Conservation (phyloP, 2,329 filamentous ascomycete genomes). For the Cladosporium halotolerans region DNA sequence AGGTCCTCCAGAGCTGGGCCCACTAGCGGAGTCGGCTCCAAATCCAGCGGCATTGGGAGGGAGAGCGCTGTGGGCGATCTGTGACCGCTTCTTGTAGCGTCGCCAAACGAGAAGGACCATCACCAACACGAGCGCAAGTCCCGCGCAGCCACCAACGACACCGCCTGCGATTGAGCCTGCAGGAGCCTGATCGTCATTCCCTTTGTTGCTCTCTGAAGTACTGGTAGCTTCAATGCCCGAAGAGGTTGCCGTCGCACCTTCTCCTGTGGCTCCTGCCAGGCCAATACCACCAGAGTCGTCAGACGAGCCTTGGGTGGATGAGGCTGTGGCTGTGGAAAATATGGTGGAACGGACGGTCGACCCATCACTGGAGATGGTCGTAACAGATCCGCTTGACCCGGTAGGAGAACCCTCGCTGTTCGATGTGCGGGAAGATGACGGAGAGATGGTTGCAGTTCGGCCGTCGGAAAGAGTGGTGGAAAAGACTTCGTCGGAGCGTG, state of each 20-base stretch:
- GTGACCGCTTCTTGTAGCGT: conserved; percentile 40
- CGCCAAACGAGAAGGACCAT: conserved; percentile 48
- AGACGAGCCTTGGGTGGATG: background rate
- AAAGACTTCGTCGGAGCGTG: conserved; percentile 17
- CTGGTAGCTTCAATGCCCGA: conserved; percentile 3
- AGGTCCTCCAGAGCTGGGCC: conserved; percentile 20
- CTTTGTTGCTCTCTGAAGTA: conserved; percentile 1
- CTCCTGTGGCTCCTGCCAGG: conserved; percentile 2
- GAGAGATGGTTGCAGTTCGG: conserved; percentile 19
- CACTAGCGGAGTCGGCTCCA: conserved; percentile 7
- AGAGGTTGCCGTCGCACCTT: conserved; percentile 4
- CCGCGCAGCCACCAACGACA: conserved; percentile 57
- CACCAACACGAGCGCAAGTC: conserved; percentile 46
- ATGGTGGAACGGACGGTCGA: conserved; percentile 3
- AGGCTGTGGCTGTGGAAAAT: conserved; percentile 1
- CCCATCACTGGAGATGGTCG: background rate
- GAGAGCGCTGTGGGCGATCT: conserved; percentile 21
- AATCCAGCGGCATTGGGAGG: conserved; percentile 17
- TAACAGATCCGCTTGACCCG: background rate
- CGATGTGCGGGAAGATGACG: conserved; percentile 3
- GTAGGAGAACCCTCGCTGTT: background rate
- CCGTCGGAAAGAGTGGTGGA: conserved; percentile 24
- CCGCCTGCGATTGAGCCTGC: conserved; percentile 55
- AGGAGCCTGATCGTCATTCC: conserved; percentile 29
- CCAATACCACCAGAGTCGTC: conserved; percentile 2